These are phyloP conservation scores for Sarcodon aspratus DNA, from an alignment of 768 basidiomycete genomes.

Conservation along the genomic window DNA sequence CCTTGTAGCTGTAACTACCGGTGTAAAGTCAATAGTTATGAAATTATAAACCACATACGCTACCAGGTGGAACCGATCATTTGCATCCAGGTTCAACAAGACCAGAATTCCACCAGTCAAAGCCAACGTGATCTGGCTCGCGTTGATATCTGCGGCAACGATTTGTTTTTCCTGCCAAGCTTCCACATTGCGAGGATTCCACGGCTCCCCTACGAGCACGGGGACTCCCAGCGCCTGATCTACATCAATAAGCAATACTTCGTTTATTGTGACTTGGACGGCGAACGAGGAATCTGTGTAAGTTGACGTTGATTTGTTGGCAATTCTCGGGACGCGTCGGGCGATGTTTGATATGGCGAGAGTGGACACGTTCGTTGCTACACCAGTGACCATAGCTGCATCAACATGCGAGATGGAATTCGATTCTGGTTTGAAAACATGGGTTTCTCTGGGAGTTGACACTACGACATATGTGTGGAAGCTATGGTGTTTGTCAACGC, in stretches of 20 bases:
- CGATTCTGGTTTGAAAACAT: slow-evolving; percentile 41
- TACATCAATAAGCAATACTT: slow-evolving; percentile 44
- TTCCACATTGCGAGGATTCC: slow-evolving; percentile 19
- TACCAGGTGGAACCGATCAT: slow-evolving; percentile 20
- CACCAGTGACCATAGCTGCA: slow-evolving; percentile 21
- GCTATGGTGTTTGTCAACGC: slow-evolving; percentile 19
- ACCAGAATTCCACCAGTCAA: slow-evolving; percentile 41
- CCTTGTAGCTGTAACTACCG: slow-evolving; percentile 6
- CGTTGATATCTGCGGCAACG: slow-evolving; percentile 58
- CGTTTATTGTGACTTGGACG: slow-evolving; percentile 61
- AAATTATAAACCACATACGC: slow-evolving; percentile 15
- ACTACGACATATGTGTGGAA: slow-evolving; percentile 44
- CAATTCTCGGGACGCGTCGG: slow-evolving; percentile 14
- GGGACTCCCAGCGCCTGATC: slow-evolving; percentile 34
- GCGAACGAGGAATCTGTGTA: slow-evolving; percentile 41
- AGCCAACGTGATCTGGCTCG: slow-evolving; percentile 56
- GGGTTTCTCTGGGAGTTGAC: slow-evolving; percentile 45
- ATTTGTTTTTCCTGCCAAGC: slow-evolving; percentile 30
- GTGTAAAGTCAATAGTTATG: background rate
- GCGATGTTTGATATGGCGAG: slow-evolving; percentile 52
- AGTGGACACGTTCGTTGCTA: slow-evolving; percentile 42
- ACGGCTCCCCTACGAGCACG: slow-evolving; percentile 26
- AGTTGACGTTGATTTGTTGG: slow-evolving; percentile 10
- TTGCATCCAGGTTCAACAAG: slow-evolving; percentile 35
- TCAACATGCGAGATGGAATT: slow-evolving; percentile 29